phyloP scores from a whole-genome alignment of 1,284 basidiomycete species.

The Malassezia sp. region DNA sequence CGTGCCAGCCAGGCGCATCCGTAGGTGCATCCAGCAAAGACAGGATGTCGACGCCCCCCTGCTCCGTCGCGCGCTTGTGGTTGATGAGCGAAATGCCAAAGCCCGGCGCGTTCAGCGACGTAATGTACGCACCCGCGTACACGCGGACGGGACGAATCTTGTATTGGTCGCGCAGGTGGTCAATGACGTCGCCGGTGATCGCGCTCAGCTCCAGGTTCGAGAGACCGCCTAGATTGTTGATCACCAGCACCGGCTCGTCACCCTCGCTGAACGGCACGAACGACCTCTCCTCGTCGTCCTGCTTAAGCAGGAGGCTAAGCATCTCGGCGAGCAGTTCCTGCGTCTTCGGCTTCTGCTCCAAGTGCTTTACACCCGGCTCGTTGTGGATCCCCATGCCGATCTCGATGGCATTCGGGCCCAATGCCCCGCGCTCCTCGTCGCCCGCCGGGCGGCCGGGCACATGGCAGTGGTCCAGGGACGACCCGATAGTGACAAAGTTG shows the following conservation, averaged over 20 bases:
- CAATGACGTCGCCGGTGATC: constrained; percentile 49
- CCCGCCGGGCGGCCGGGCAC: constrained; percentile 51
- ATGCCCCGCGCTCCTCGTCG: constrained; percentile 35
- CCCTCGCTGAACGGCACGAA: constrained; percentile 49
- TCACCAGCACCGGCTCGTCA: constrained; percentile 49
- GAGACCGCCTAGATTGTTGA: constrained; percentile 56
- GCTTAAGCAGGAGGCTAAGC: constrained; percentile 39
- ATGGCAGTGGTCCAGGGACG: constrained; percentile 55
- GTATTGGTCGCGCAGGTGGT: constrained; percentile 47
- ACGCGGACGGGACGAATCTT: constrained; percentile 48
- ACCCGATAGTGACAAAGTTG: constrained; percentile 53
- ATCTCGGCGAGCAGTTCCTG: constrained; percentile 34
- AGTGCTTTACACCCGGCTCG: constrained; percentile 52
- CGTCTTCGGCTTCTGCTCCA: constrained; percentile 36
- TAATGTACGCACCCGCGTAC: constrained; percentile 49
- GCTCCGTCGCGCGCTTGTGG: constrained; percentile 47
- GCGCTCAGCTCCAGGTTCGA: constrained; percentile 54
- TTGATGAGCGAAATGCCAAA: constrained; percentile 50
- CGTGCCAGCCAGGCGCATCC: constrained; percentile 48
- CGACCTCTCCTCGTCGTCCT: constrained; percentile 49
- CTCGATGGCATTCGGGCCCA: constrained; percentile 49
- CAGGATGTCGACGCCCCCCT: constrained; percentile 45
- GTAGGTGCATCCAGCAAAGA: constrained; percentile 50
- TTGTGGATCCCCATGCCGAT: constrained; percentile 56
- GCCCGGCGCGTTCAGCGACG: constrained; percentile 51